Conservation (phyloP, 352 stramenopile genomes). For the Pythium grandisporangium region DNA sequence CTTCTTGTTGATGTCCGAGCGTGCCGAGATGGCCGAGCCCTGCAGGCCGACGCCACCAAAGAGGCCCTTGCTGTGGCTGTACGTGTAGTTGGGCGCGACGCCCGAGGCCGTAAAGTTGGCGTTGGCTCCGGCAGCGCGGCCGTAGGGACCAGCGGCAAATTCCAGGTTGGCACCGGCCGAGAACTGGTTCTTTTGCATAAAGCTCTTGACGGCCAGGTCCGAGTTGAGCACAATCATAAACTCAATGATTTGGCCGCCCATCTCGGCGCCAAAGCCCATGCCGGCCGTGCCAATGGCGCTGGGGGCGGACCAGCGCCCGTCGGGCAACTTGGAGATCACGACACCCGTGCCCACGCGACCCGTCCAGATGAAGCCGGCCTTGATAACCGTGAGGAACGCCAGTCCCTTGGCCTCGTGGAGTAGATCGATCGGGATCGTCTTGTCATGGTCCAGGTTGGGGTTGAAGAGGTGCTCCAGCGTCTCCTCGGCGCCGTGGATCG, state of each 20-base stretch:
- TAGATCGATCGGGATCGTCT: constrained; percentile 86
- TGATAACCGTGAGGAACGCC: constrained; percentile 89
- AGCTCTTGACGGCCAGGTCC: constrained; percentile 87
- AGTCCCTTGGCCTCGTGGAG: constrained; percentile 85
- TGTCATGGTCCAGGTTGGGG: constrained; percentile 76
- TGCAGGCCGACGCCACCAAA: constrained; percentile 79
- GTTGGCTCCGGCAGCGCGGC: constrained; percentile 61
- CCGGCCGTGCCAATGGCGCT: constrained; percentile 91
- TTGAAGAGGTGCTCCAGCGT: constrained; percentile 91
- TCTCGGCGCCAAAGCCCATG: constrained; percentile 78
- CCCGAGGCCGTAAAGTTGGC: constrained; percentile 71
- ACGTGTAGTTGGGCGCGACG: constrained; percentile 82
- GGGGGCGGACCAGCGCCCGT: constrained; percentile 93
- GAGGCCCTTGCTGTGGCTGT: constrained; percentile 81
- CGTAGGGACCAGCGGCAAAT: constrained; percentile 74
- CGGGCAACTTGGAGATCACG: constrained; percentile 89
- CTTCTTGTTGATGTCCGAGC: constrained; percentile 78
- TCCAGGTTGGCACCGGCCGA: constrained; percentile 77
- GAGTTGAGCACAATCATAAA: constrained; percentile 93
- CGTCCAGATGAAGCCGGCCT: constrained; percentile 84
- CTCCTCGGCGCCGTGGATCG: constrained; percentile 83
- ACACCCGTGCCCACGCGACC: constrained; percentile 86
- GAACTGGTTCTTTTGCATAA: constrained; percentile 80
- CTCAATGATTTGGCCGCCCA: constrained; percentile 77
- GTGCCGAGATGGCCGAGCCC: constrained; percentile 70